phyloP scores from a whole-genome alignment of 2,329 filamentous ascomycete genomes.

The Fusarium coffeatum region DNA sequence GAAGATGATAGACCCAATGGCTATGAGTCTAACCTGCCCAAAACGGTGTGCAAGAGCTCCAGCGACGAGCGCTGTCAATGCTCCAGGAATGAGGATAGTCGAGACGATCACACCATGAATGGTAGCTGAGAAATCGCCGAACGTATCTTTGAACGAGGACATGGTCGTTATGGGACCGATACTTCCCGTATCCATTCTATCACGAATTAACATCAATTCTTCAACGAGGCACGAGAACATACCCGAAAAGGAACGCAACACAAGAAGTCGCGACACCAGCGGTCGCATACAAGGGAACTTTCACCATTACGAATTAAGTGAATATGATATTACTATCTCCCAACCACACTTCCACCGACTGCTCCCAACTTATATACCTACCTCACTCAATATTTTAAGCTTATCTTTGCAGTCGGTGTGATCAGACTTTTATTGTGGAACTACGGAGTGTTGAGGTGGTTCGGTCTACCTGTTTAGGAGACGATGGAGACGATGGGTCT shows the following conservation, averaged over 20 bases:
- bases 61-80: slow-evolving; percentile 68
- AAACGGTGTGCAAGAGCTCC: slow-evolving; percentile 65
- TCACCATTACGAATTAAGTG: background rate
- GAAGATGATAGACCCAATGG: slow-evolving; percentile 64
- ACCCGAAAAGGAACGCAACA: slow-evolving; percentile 51
- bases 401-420: slow-evolving; percentile 30
- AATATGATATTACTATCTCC: too few species aligned
- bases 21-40: slow-evolving; percentile 65
- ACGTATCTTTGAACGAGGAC: slow-evolving; percentile 60
- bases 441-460: slow-evolving; percentile 1
- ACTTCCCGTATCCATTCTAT: slow-evolving; percentile 58
- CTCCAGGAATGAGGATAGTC: slow-evolving; percentile 68
- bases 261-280: slow-evolving; percentile 48
- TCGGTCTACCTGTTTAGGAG: slow-evolving; percentile 26
- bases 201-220: background rate
- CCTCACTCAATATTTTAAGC: background rate
- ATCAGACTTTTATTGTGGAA: slow-evolving; percentile 40
- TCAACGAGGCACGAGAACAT: background rate
- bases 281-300: slow-evolving; percentile 46
- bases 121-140: slow-evolving; percentile 65
- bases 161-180: slow-evolving; percentile 71
- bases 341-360: too few species aligned
- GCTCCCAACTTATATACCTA: background rate
- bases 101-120: slow-evolving; percentile 71
- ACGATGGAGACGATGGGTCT: slow-evolving; percentile 24